Evolutionary conservation across 2,329 filamentous ascomycete genomes (phyloP), one percentile per base, ranked within the genome.

Genomic region (Ceratocystis ficicola): DNA sequence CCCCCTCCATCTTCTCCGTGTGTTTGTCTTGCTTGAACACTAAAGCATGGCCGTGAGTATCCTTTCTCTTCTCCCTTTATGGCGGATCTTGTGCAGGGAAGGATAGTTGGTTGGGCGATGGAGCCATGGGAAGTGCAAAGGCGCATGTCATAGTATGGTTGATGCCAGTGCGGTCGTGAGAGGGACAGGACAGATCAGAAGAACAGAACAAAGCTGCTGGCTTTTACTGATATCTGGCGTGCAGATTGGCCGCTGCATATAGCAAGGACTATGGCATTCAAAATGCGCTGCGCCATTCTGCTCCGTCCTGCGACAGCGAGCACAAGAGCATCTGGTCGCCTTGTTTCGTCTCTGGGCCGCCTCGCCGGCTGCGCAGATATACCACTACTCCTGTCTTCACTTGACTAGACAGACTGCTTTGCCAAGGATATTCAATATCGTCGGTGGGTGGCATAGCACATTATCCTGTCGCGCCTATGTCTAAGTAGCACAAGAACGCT

Each of bases 21-120:
- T 41, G 36, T 15, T 15, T 41, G 36, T 41, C 36, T 41, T 41
- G 36, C 36, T 15, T 15, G 36, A 15, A 41, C 36, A 41, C 55
- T 30, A 30, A 59, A 59, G 55, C 55, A 59, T 59, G 55, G 28
- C 55, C 55, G 55, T 59, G 32, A 59, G 55, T 59, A 15, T 52
- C 55, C 55, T n/a, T 22, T 59, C 17, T n/a, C 22, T 52, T 41
- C 12, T 41, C 36, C 36, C 36, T 41, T 41, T 4, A 4, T 5
- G 36, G 36, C 36, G 36, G 10, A 41, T 41, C 36, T 41, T 41
- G 36, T 41, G 36, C 12, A 15, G 36, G 36, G 36, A 41, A 41
- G 36, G 3, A 41, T 41, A 15, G 12, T 41, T 15, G 10, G 12
- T 41, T 15, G 36, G 15, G 48, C n/a, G 48, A 52, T 20, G n/a